Evolutionary conservation across 148 eudicot genomes (phyloP), one percentile per base, ranked within the genome.

Genomic region (Spergularia bocconei): DNA sequence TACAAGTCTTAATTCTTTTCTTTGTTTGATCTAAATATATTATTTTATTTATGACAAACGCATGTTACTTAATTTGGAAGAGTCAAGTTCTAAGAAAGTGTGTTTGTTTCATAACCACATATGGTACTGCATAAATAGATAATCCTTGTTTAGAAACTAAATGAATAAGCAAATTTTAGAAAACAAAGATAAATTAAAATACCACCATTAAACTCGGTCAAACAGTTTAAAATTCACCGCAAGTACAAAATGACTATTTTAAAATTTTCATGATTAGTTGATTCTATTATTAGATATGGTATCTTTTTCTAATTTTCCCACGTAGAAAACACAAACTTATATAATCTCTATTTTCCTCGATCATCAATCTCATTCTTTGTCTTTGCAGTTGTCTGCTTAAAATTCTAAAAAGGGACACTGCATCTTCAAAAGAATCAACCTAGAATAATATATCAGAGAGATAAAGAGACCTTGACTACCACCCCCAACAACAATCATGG

Each of bases 371-470:
- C 62, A 54, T 70, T 70, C 73, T 70, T 70, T 70, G 48, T 55
- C 47, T 70, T 70, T 70, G 73, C 73, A 70, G 73, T 55, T 70
- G 73, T 70, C 73, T 70, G 63, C 73, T 54, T 33, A 70, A 0
- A 23, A 55, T 21, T 44, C 21, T 67, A n/a, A 29, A 55, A 70
- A 55, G 38, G 36, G 58, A 69, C 41, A 69, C 72, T 69, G 72
- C 72, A 69, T 51, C 17, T 69, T 69, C 72, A 21, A 15, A 69
- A 69, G 72, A 51, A 69, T 69, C 72, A 69, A 10, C 41, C 11
- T 23, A 6, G 0, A 66, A 5, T n/a, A 38, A 19, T 19, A 51
- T 11, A 23, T 50, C 58, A 13, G 1, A 10, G 13, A 1, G 13
- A 38, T n/a, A 0, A 15, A 41, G 13, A 14, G 6, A 39, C 62